Evolutionary conservation across 1,139 yeast species (phyloP).

Genomic region (Candida buenavistaensis): DNA sequence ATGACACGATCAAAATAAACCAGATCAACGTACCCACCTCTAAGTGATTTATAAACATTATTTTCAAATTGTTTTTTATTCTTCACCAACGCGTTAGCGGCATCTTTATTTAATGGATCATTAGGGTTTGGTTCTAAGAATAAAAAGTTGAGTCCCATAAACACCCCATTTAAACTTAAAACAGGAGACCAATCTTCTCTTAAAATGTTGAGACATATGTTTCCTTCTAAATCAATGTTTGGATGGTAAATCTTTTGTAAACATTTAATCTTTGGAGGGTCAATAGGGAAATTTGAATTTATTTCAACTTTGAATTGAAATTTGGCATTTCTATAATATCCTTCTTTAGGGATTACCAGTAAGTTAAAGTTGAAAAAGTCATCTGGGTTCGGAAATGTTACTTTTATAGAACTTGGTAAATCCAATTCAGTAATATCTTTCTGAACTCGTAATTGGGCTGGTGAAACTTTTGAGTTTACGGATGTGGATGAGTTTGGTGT

Average conservation of each 20-base stretch:
- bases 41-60: constrained; percentile 66
- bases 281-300: constrained; percentile 80
- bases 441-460: constrained; percentile 57
- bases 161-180: constrained; percentile 72
- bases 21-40: constrained; percentile 64
- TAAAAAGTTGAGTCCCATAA: constrained; percentile 82
- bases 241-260: constrained; percentile 83
- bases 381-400: constrained; percentile 55
- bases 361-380: constrained; percentile 65
- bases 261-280: constrained; percentile 85
- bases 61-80: constrained; percentile 55
- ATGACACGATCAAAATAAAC: constrained; percentile 63
- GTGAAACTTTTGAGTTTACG: constrained; percentile 30
- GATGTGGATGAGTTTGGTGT: constrained; percentile 6
- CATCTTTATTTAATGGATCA: constrained; percentile 90
- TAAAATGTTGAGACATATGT: constrained; percentile 85
- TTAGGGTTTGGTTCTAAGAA: constrained; percentile 89
- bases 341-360: constrained; percentile 71
- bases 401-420: constrained; percentile 61
- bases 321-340: constrained; percentile 69
- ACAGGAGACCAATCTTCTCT: constrained; percentile 98
- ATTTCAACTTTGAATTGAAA: constrained; percentile 68
- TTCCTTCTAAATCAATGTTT: constrained; percentile 86
- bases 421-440: constrained; percentile 70
- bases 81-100: constrained; percentile 72